Evolutionary conservation across 177 flowering plant species (phyloP), one percentile per base, ranked within the genome.

Genomic region (Vitis hybrid): DNA sequence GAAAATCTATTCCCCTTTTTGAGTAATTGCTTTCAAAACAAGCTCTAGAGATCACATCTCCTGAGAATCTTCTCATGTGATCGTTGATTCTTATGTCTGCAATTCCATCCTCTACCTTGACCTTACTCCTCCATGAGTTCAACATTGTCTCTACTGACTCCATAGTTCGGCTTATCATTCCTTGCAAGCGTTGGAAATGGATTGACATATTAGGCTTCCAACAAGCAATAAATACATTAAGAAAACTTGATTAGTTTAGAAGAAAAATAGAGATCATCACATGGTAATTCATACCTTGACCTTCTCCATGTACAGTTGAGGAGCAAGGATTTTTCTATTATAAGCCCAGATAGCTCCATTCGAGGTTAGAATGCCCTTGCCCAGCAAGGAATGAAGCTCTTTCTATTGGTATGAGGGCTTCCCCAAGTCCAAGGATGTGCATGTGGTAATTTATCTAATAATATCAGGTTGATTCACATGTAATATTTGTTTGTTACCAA

Each of bases 11-110:
- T 77, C 74, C 6, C 86, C 85, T 67, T 69, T 69, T 6, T 23
- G 71, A 55, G 48, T 76, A 85, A 48, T 66, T 74, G 54, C 83
- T 82, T 10, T 88, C 90, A 71, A 87, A 87, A 59, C 81, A 85
- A 13, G 84, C 81, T 72, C 74, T 83, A 2, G 87, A 85, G n/a
- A 85, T 83, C 9, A 87, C 77, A 64, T 81, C 87, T 12, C 82
- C 83, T 13, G 85, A 83, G 59, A 85, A 80, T 51, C 68, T 81
- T 64, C 82, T 81, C 83, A 85, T 56, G 56, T 75, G 61, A 11
- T 56, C 79, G 39, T 85, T 86, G 13, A 87, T 71, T 17, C 67
- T 75, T 11, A 83, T 72, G 9, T 83, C 79, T 15, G 67, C 76
- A 32, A 71, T 21, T 56, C 82, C 85, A 17, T 72, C 84, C 8